Evolutionary conservation across 805 yeast genomes (phyloP).

Genomic region (Candida fluviatilis): DNA sequence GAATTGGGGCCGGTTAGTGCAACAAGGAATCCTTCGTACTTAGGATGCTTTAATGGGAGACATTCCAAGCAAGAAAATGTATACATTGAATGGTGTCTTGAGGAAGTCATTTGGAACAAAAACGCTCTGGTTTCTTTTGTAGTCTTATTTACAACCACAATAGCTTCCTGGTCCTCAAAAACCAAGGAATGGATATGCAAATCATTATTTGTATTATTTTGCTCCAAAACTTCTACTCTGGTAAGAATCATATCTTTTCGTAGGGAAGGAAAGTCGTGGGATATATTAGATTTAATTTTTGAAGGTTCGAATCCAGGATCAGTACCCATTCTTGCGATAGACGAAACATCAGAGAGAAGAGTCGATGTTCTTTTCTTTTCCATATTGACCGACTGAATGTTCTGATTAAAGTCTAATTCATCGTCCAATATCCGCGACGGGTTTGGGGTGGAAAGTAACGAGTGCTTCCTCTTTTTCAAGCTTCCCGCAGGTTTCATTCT

Average conservation of each 20-base stretch:
- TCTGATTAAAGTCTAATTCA: constrained; percentile 21
- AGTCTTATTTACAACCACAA: constrained; percentile 48
- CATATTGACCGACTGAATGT: constrained; percentile 30
- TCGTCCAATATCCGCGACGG: constrained; percentile 41
- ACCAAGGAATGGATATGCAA: constrained; percentile 36
- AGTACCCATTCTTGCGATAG: constrained; percentile 43
- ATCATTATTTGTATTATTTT: constrained; percentile 9
- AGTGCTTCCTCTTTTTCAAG: constrained; percentile 18
- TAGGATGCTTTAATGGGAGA: constrained; percentile 27
- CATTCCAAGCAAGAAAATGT: constrained; percentile 33
- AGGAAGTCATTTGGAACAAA: constrained; percentile 37
- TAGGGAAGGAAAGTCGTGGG: constrained; percentile 31
- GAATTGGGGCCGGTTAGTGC: constrained; percentile 33
- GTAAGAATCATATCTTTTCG: constrained; percentile 72
- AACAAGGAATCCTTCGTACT: constrained; percentile 43
- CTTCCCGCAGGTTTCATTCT: constrained; percentile 2
- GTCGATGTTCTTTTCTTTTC: constrained; percentile 44
- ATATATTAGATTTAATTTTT: constrained; percentile 12
- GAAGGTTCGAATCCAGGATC: constrained; percentile 27
- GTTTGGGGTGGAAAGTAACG: constrained; percentile 37
- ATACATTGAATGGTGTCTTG: constrained; percentile 26
- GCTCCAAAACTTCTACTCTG: constrained; percentile 43
- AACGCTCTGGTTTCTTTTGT: constrained; percentile 46
- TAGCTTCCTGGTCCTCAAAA: constrained; percentile 55
- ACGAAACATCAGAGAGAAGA: constrained; percentile 36